Evolutionary conservation across 441 rosid species (phyloP).

Genomic region (Croton setiger): DNA sequence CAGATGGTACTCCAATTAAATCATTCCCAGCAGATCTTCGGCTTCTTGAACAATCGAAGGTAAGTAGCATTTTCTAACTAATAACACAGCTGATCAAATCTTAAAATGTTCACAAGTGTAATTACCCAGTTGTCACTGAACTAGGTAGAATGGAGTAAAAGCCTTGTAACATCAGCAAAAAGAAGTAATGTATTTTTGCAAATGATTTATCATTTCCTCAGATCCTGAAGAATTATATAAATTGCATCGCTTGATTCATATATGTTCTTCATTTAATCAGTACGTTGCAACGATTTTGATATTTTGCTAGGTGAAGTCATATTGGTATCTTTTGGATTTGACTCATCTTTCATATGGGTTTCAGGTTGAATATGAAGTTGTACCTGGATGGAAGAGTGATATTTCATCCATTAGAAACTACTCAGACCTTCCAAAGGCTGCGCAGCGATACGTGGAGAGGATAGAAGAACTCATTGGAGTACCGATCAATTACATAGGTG

Average conservation of each 20-base stretch:
- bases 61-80: slow-evolving; percentile 16
- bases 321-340: neutral
- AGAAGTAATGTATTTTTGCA: neutral
- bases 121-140: neutral
- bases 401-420: slow-evolving; percentile 73
- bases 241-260: neutral
- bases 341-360: slow-evolving; percentile 18
- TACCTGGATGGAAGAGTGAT: slow-evolving; percentile 87
- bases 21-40: slow-evolving; percentile 88
- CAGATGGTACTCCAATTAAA: slow-evolving; percentile 69
- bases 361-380: slow-evolving; percentile 86
- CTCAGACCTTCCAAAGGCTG: slow-evolving; percentile 81
- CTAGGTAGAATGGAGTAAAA: neutral
- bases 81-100: no score
- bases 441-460: slow-evolving; percentile 73
- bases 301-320: neutral
- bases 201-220: neutral
- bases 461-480: slow-evolving; percentile 84
- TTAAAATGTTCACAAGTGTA: neutral
- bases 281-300: neutral
- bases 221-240: neutral
- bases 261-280: neutral
- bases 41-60: slow-evolving; percentile 77
- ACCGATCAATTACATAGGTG: slow-evolving; percentile 81
- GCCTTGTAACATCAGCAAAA: neutral